A percentile compares a stretch with the other conserved stretches of the same genome.
phyloP scores from a whole-genome alignment of 2,329 filamentous ascomycete species.

The Bipolaris zeicola region DNA sequence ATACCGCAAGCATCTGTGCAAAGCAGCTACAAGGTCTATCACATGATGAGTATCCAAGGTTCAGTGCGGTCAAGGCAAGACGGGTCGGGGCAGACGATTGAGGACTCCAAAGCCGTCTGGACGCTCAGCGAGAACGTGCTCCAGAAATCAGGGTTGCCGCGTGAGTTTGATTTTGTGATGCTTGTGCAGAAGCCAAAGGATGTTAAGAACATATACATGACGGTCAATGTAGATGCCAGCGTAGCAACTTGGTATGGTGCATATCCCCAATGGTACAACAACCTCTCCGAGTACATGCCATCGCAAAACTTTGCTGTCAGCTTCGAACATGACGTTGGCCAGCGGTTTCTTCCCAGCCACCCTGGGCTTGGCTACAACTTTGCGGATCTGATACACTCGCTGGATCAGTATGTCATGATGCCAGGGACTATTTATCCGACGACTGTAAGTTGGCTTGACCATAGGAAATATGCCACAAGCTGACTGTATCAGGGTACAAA shows the following conservation, averaged over 20 bases:
- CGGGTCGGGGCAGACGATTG: conserved; percentile 48
- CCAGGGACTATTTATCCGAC: conserved; percentile 51
- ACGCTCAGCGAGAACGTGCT: conserved; percentile 57
- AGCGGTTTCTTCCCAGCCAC: conserved; percentile 50
- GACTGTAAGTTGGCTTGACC: conserved; percentile 17
- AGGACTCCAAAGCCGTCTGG: conserved; percentile 57
- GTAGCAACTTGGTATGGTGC: conserved; percentile 50
- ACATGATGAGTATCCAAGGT: conserved; percentile 58
- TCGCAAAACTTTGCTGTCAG: conserved; percentile 46
- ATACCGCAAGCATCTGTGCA: conserved; percentile 51
- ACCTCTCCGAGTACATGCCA: conserved; percentile 48
- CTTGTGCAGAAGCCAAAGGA: conserved; percentile 53
- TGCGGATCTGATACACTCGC: conserved; percentile 46
- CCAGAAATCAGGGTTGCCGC: conserved; percentile 56
- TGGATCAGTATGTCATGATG: conserved; percentile 55
- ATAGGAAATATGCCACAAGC: background rate
- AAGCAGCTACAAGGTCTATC: conserved; percentile 52
- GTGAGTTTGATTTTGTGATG: conserved; percentile 60
- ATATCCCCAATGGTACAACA: conserved; percentile 51
- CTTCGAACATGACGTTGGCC: conserved; percentile 52
- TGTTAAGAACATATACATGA: conserved; percentile 49
- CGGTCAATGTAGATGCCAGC: conserved; percentile 52
- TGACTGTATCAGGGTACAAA: conserved; percentile 15
- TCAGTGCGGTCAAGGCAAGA: conserved; percentile 52
- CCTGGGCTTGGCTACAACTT: conserved; percentile 53